These are phyloP conservation scores for Fomitopsis serialis DNA, from an alignment of 768 basidiomycete genomes.

Conservation along the genomic window DNA sequence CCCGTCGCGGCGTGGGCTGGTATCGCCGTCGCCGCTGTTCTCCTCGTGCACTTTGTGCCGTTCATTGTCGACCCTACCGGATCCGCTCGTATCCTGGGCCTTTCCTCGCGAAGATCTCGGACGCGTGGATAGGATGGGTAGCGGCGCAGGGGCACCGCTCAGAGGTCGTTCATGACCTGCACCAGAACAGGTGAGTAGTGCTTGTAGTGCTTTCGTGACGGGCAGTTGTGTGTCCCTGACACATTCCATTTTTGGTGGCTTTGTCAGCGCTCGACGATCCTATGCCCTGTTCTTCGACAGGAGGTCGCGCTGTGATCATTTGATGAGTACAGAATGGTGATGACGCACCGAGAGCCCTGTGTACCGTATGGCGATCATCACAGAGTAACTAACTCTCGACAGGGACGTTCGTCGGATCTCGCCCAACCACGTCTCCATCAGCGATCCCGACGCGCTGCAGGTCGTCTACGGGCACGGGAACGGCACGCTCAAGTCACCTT, in stretches of 20 bases:
- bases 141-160: conserved; percentile 69
- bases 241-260: neutral
- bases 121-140: conserved; percentile 66
- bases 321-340: too few relatives aligned
- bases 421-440: conserved; percentile 43
- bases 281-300: neutral
- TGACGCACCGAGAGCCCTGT: neutral
- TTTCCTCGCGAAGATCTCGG: conserved; percentile 59
- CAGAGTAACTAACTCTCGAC: neutral
- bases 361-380: neutral
- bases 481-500: conserved; percentile 71
- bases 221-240: neutral
- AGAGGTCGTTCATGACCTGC: conserved; percentile 66
- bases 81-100: conserved; percentile 47
- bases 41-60: conserved; percentile 29
- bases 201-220: neutral
- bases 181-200: conserved; percentile 56
- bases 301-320: neutral
- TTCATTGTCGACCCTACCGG: conserved; percentile 57
- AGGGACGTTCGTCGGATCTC: conserved; percentile 38
- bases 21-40: neutral
- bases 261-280: neutral
- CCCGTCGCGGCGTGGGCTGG: neutral
- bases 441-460: conserved; percentile 67
- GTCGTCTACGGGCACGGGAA: conserved; percentile 80